Base-by-base conservation (phyloP, 2,329 filamentous ascomycete species). In the Xylariaceae sp. region DNA sequence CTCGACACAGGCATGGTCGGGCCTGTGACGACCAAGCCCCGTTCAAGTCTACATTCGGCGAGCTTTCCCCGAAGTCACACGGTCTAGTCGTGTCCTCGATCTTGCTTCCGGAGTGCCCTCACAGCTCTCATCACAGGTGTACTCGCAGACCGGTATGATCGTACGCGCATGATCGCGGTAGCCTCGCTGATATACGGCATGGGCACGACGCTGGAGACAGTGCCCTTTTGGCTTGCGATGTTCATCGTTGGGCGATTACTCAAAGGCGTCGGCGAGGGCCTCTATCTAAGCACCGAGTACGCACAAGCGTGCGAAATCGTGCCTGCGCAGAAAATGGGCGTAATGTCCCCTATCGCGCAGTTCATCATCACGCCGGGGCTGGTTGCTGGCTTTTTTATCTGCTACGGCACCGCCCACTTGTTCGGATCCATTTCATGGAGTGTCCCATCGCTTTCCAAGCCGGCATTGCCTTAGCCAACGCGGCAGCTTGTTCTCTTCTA, bases 31-130 rank as follows among this genome's bases (percentile, higher is more conserved):
- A 75, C 77, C 2, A 86, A 86, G 83, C 61, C 72, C 69, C 72
- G 13, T 86, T 83, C 64, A 71, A 70, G 8, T 50, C 68, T 2
- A 73, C 74, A 3, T 80, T 85, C 60, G 82, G 82, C 3, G 67
- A 73, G 11, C 75, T 81, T 37, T 81, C 79, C 1, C 73, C 83
- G 0, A 80, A 79, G 0, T 64, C 85, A 1, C 82, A 83, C 58
- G 84, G 84, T 0, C 70, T 85, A 2, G 76, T 84, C 6, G 82
- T 87, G 13, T 86, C 84, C 0, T 79, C 79, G 0, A 81, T 86
- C 40, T 73, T 86, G 18, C 75, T 86, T 20, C 79, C 83, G 0
- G 84, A n/a, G 81, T 5, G 83, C 81, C 0, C 67, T 86, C 10
- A 80, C 83, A 0, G 83, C 84, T 0, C 74, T 85, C 20, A 74